Base-by-base conservation (phyloP, 176 grass and related monocot species). In the Bromus sterilis region DNA sequence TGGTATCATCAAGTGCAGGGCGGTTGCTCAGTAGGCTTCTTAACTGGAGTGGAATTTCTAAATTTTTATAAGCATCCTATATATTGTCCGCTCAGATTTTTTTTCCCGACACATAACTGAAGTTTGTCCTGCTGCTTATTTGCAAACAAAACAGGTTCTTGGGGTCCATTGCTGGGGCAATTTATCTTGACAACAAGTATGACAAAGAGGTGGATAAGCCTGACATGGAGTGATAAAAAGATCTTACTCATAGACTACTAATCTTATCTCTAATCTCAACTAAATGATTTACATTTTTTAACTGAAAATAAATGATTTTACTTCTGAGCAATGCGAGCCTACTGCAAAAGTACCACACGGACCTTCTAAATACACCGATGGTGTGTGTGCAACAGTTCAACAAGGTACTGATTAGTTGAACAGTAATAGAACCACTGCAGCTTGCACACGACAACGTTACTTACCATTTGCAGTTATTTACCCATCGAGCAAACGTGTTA, bases 161-260 rank as follows among this genome's bases (percentile, higher is more conserved):
- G 94, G 85, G 42, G 77, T 97, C 91, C 28, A 86, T 94, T 58
- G 94, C 91, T 7, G 94, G 84, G 12, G 91, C 91, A 23, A 91
- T 97, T 42, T 97, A 91, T 77, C 40, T 94, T 16, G 89, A 94
- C 36, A 66, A 77, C 55, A 65, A 77, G 16, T 76, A 64, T 7
- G 60, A 92, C 36, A 92, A 97, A 58, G 79, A 74, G 8, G 20
- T 35, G 26, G 94, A n/a, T n/a, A n/a, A n/a, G n/a, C n/a, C n/a
- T n/a, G n/a, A n/a, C n/a, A n/a, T n/a, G n/a, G n/a, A n/a, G n/a
- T n/a, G n/a, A n/a, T n/a, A 34, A 34, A 34, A 34, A 3, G 33
- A 34, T 34, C 33, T 56, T 56, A 56, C 53, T 23, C 7, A 2
- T n/a, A 56, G 23, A 56, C 7, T 23, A 23, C 21, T 56, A 56